Percentiles rank a stretch among this genome's conserved stretches.
phyloP scores from a whole-genome alignment of 352 stramenopile species.

The Phytophthora foliorum region DNA sequence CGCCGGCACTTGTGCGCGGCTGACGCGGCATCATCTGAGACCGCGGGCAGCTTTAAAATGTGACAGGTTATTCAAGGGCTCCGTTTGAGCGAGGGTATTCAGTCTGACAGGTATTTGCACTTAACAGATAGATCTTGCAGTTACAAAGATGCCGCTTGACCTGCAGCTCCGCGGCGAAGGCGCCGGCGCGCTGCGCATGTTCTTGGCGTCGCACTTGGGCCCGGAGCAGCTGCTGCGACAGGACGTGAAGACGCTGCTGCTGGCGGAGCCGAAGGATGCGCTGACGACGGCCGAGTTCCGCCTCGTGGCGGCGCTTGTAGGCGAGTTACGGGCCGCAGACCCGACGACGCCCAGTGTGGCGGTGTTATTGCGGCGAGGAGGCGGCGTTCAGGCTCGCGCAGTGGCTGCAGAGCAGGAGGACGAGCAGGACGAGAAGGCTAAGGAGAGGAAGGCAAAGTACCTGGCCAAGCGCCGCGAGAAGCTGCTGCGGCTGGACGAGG shows the following conservation, averaged over 20 bases:
- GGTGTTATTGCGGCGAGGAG: conserved; percentile 34
- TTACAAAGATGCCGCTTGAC: conserved; percentile 24
- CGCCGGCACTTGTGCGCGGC: neutral
- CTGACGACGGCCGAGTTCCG: conserved; percentile 37
- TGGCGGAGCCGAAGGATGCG: conserved; percentile 12
- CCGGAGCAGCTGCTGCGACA: conserved; percentile 8
- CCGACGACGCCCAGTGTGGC: conserved; percentile 33
- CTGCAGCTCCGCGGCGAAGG: conserved; percentile 41
- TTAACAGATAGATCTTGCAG: conserved; percentile 5
- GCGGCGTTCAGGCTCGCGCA: conserved; percentile 14
- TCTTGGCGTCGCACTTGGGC: conserved; percentile 35
- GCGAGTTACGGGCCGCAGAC: conserved; percentile 29
- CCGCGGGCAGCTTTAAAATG: conserved; percentile 1
- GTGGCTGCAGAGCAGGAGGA: conserved; percentile 9
- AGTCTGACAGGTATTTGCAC: neutral
- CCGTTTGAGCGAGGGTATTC: no score
- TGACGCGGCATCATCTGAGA: conserved; percentile 45
- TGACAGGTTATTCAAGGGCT: no score
- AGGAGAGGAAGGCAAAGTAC: conserved; percentile 41
- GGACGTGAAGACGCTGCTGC: conserved; percentile 31
- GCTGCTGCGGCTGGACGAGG: conserved; percentile 81
- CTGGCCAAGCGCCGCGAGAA: conserved; percentile 64
- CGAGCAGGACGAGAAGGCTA: conserved; percentile 6
- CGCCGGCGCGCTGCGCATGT: conserved; percentile 32
- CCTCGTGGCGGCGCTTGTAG: conserved; percentile 30